These are phyloP conservation scores for Talaromyces ruber DNA, from an alignment of 495 filamentous ascomycete species.

Conservation along the genomic window DNA sequence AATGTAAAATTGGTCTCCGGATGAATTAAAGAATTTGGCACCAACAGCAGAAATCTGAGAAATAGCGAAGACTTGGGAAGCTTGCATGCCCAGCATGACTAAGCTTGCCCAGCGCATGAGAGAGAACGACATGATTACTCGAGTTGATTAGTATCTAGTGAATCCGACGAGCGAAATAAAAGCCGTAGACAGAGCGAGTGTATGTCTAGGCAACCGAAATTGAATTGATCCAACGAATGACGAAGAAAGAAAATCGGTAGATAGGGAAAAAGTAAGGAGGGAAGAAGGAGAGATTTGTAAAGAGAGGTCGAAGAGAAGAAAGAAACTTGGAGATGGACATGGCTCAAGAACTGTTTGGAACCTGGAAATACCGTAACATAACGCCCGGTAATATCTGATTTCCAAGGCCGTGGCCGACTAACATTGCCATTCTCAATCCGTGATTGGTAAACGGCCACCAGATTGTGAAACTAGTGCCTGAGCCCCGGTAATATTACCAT, in stretches of 20 bases:
- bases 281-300: not conserved
- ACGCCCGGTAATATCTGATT: not conserved
- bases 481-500: not conserved
- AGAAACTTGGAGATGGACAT: not conserved
- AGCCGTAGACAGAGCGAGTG: not conserved
- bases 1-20: conserved; percentile 73
- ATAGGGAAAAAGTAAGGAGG: not conserved
- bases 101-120: conserved; percentile 7
- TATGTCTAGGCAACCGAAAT: not conserved
- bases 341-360: not conserved
- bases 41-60: conserved; percentile 60
- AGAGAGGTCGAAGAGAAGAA: not conserved
- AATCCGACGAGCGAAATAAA: not conserved
- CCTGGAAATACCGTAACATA: not conserved
- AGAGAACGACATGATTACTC: not conserved
- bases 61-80: conserved; percentile 20
- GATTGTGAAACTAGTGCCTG: not conserved
- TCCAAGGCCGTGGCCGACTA: not conserved
- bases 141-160: not conserved
- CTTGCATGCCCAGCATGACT: conserved; percentile 23
- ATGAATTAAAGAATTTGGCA: conserved; percentile 75
- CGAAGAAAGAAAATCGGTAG: not conserved
- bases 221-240: not conserved
- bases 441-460: not conserved
- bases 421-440: not conserved